These are phyloP conservation scores for Rhynchosporium agropyri DNA, from an alignment of 2,329 filamentous ascomycete genomes.

Conservation along the genomic window DNA sequence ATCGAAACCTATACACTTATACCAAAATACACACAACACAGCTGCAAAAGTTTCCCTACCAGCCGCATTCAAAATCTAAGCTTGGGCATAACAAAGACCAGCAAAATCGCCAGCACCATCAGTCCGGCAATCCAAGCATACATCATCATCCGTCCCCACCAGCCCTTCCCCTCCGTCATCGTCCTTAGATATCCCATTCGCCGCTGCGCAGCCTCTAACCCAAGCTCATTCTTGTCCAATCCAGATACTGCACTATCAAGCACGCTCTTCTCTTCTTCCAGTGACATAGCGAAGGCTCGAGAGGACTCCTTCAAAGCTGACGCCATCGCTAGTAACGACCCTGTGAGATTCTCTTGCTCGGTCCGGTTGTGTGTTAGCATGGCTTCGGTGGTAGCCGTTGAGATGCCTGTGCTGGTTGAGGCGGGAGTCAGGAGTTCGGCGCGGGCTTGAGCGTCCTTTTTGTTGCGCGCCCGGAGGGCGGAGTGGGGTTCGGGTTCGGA, in stretches of 20 bases:
- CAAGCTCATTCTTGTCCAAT: slow-evolving; percentile 73
- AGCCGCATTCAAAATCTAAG: slow-evolving; percentile 67
- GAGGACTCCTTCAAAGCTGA: slow-evolving; percentile 75
- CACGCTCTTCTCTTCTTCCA: slow-evolving; percentile 73
- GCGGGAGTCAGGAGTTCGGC: slow-evolving; percentile 33
- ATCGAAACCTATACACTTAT: not conserved
- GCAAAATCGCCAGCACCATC: slow-evolving; percentile 74
- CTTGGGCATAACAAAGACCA: slow-evolving; percentile 88
- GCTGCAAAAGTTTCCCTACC: not conserved
- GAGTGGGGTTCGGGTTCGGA: slow-evolving; percentile 23
- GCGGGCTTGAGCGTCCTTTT: slow-evolving; percentile 22
- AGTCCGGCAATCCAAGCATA: slow-evolving; percentile 83
- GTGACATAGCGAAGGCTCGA: slow-evolving; percentile 67
- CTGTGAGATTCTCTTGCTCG: slow-evolving; percentile 82
- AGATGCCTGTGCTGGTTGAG: slow-evolving; percentile 36
- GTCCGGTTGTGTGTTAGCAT: slow-evolving; percentile 74
- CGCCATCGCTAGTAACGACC: slow-evolving; percentile 80
- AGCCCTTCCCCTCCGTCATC: slow-evolving; percentile 87
- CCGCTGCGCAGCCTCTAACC: slow-evolving; percentile 75
- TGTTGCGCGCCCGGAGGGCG: slow-evolving; percentile 35
- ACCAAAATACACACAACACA: not conserved
- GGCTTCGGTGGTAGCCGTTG: slow-evolving; percentile 65
- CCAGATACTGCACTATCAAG: slow-evolving; percentile 72
- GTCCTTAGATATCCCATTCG: slow-evolving; percentile 75
- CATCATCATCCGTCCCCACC: slow-evolving; percentile 81